These are phyloP conservation scores for Diaporthe destruens DNA, from an alignment of 2,329 filamentous ascomycete genomes.

Conservation along the genomic window DNA sequence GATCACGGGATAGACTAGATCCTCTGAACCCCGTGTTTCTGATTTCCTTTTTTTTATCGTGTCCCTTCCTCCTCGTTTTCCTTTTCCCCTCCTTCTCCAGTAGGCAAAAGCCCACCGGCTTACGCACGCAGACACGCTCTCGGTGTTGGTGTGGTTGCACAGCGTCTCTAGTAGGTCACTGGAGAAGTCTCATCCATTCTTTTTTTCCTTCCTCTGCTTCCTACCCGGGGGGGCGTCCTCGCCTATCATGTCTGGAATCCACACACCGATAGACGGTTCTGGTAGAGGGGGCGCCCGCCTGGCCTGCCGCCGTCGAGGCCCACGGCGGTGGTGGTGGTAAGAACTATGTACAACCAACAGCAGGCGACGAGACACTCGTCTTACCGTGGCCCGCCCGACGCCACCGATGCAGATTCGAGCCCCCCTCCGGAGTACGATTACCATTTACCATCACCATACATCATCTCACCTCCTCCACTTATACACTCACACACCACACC, in stretches of 20 bases:
- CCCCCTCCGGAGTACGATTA: not conserved
- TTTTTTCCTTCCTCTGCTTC: not conserved
- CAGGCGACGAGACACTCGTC: constrained; percentile 18
- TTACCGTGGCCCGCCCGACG: constrained; percentile 1
- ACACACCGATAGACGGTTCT: constrained; percentile 15
- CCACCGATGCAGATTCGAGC: constrained; percentile 11
- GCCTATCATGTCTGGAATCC: constrained; percentile 29
- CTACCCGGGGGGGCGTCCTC: constrained; percentile 5
- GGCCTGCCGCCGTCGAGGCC: not conserved
- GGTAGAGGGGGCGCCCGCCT: not conserved
- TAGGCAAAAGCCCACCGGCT: constrained; percentile 28
- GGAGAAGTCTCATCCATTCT: constrained; percentile 34
- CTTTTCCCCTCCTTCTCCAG: not conserved
- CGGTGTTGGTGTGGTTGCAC: constrained; percentile 34
- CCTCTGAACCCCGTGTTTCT: not conserved
- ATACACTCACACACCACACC: not conserved
- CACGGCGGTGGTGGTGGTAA: constrained; percentile 19
- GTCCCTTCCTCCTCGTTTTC: not conserved
- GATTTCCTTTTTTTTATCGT: not conserved
- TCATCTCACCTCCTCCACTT: not conserved
- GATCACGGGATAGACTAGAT: not conserved
- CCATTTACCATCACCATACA: not conserved
- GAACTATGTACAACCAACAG: constrained; percentile 40
- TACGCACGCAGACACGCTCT: constrained; percentile 17
- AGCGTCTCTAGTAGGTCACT: constrained; percentile 41